Conservation (phyloP, 1,139 yeast genomes). For the Diutina neorugosa region DNA sequence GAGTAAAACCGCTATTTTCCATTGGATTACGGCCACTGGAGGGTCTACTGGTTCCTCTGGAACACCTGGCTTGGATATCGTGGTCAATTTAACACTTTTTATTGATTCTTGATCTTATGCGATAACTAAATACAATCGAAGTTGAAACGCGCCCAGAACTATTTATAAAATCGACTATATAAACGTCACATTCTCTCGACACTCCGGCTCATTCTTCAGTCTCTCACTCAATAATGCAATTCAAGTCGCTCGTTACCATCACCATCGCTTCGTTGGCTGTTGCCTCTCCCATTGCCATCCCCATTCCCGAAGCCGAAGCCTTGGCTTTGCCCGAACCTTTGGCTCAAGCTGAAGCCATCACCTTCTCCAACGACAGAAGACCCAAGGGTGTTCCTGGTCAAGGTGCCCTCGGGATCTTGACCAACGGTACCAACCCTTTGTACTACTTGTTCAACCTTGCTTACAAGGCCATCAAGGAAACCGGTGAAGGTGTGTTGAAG, state of each 20-base stretch:
- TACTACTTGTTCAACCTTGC: background rate
- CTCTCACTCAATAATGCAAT: background rate
- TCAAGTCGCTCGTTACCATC: constrained; percentile 1
- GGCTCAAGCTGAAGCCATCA: background rate
- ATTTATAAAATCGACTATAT: background rate
- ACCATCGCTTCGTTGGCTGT: constrained; percentile 3
- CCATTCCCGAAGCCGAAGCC: background rate
- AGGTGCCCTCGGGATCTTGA: background rate
- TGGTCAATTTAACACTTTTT: too few species aligned
- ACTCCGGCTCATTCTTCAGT: background rate
- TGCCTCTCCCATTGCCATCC: background rate
- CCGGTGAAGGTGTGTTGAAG: background rate
- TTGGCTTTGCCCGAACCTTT: background rate
- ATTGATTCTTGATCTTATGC: too few species aligned
- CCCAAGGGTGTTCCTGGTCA: background rate
- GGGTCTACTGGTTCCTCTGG: too few species aligned
- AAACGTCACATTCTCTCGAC: background rate
- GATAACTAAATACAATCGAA: too few species aligned
- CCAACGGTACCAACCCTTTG: background rate
- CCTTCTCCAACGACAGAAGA: background rate
- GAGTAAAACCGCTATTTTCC: too few species aligned
- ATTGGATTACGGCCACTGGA: too few species aligned
- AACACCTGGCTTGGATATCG: too few species aligned
- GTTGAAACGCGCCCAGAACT: background rate
- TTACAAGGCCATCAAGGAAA: background rate